Percentiles rank a stretch among this genome's conserved stretches.
Evolutionary conservation across 768 basidiomycete genomes (phyloP).

Genomic region (Lactifluus pinguis): DNA sequence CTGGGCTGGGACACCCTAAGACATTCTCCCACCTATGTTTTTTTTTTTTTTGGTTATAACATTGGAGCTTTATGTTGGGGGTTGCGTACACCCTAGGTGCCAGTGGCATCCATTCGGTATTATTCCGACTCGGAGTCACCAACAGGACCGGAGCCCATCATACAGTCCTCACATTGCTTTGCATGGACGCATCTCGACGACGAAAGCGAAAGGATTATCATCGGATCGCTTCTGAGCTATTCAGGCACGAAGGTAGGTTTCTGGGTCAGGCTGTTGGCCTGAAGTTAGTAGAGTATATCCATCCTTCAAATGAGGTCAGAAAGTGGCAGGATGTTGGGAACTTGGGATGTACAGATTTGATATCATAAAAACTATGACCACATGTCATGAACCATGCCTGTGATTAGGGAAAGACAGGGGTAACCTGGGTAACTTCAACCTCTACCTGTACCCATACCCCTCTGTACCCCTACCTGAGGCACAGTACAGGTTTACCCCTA

Average conservation of each 20-base stretch:
- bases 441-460: too few species aligned
- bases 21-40: neutral
- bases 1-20: constrained; percentile 34
- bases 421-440: too few species aligned
- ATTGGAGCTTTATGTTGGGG: too few species aligned
- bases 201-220: neutral
- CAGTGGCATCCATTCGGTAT: neutral
- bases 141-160: neutral
- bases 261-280: neutral
- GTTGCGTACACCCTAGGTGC: too few species aligned
- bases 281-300: neutral
- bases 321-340: neutral
- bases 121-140: neutral
- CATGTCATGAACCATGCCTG: too few species aligned
- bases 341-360: neutral
- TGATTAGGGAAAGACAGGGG: too few species aligned
- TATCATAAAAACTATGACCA: neutral
- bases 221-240: neutral
- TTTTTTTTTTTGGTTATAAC: neutral
- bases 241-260: neutral
- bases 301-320: neutral
- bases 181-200: neutral
- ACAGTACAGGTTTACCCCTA: too few species aligned
- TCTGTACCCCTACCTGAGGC: too few species aligned
- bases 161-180: neutral